Evolutionary conservation across 306 rosid genomes (phyloP).

Genomic region (Acmispon strigosus): DNA sequence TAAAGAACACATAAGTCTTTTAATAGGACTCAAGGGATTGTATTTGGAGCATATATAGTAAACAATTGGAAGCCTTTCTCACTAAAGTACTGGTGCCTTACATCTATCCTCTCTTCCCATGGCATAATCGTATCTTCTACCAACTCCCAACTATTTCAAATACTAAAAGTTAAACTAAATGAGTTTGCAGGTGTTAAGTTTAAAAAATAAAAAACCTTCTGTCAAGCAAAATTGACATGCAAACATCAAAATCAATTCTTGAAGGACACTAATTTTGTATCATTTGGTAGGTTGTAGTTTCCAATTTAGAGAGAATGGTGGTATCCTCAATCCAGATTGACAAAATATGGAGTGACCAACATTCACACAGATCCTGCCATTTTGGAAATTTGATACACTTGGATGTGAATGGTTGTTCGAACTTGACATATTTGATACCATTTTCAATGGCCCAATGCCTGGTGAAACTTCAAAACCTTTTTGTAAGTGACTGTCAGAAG

Average conservation of each 20-base stretch:
- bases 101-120: no score
- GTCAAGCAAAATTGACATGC: background rate
- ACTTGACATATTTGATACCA: background rate
- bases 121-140: no score
- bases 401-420: slow-evolving; percentile 1
- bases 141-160: no score
- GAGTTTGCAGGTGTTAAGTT: background rate
- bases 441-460: slow-evolving; percentile 18
- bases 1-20: no score
- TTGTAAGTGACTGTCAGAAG: slow-evolving; percentile 5
- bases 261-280: background rate
- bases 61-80: no score
- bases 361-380: background rate
- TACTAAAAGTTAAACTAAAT: no score
- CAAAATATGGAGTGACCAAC: slow-evolving; percentile 13
- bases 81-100: no score
- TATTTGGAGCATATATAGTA: no score
- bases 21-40: no score
- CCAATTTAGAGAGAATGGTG: slow-evolving; percentile 16
- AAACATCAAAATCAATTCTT: background rate
- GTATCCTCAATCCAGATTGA: background rate
- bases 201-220: no score
- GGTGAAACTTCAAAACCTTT: slow-evolving; percentile 28
- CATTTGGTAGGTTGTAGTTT: background rate
- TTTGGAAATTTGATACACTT: slow-evolving; percentile 11